Conservation (phyloP, 371 early-diverging fungal genomes). For the Mucor velutinosus region DNA sequence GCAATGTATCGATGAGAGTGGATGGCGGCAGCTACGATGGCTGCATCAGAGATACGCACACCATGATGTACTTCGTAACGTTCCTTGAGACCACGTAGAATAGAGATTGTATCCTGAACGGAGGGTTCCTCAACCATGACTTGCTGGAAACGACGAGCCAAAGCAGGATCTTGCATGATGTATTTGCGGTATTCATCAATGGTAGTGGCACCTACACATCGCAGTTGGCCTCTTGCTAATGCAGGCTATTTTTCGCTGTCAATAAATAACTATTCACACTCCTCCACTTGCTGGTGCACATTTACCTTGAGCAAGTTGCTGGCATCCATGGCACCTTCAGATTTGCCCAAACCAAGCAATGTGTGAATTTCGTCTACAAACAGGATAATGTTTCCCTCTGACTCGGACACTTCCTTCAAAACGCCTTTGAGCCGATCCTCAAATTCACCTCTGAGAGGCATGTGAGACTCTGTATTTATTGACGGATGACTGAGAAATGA, state of each 20-base stretch:
- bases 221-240: constrained; percentile 77
- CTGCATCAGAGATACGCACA: constrained; percentile 82
- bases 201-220: constrained; percentile 90
- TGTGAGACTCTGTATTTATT: background rate
- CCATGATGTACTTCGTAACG: constrained; percentile 89
- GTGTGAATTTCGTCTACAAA: constrained; percentile 91
- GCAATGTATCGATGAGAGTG: constrained; percentile 82
- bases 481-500: background rate
- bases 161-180: constrained; percentile 86
- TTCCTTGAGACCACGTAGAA: constrained; percentile 80
- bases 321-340: constrained; percentile 78
- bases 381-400: constrained; percentile 75
- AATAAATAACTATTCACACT: background rate
- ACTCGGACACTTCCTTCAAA: constrained; percentile 71
- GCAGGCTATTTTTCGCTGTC: constrained; percentile 57
- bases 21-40: constrained; percentile 80
- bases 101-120: constrained; percentile 85
- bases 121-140: constrained; percentile 72
- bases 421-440: constrained; percentile 83
- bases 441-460: constrained; percentile 71
- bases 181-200: constrained; percentile 86
- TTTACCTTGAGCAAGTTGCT: constrained; percentile 78
- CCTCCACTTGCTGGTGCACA: no score
- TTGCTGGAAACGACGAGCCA: constrained; percentile 86
- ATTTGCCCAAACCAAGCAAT: constrained; percentile 78